Evolutionary conservation across 1,284 basidiomycete species (phyloP).

Genomic region (Thecaphora frezii): DNA sequence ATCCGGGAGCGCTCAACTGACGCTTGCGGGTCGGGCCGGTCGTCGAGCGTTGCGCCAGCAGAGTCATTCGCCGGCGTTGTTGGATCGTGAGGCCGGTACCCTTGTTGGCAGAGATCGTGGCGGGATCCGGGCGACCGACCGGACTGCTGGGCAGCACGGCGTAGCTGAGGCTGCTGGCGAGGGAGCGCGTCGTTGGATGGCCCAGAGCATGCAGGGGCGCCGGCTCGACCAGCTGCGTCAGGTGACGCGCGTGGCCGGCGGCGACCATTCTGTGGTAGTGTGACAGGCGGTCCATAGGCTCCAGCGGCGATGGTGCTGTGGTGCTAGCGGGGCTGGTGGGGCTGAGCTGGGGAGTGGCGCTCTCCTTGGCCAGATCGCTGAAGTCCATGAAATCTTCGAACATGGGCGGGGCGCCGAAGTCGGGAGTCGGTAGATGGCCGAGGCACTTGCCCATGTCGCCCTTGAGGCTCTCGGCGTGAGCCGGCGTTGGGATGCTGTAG

Average conservation of each 20-base stretch:
- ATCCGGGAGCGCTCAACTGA: slow-evolving; percentile 27
- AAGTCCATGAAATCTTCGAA: slow-evolving; percentile 17
- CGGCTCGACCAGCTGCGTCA: slow-evolving; percentile 24
- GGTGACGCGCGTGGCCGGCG: slow-evolving; percentile 22
- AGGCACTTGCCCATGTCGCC: slow-evolving; percentile 18
- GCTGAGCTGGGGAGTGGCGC: slow-evolving; percentile 16
- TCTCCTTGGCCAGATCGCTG: slow-evolving; percentile 4
- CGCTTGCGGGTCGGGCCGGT: slow-evolving; percentile 13
- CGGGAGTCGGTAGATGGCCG: slow-evolving; percentile 7
- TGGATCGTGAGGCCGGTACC: slow-evolving; percentile 20
- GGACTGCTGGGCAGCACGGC: slow-evolving; percentile 27
- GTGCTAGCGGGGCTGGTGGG: slow-evolving; percentile 10
- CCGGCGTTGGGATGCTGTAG: slow-evolving; percentile 6
- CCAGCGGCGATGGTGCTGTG: slow-evolving; percentile 16
- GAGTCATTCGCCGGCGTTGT: slow-evolving; percentile 30
- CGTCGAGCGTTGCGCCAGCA: slow-evolving; percentile 1
- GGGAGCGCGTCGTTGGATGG: slow-evolving; percentile 23
- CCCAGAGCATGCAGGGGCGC: slow-evolving; percentile 21
- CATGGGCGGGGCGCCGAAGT: background rate
- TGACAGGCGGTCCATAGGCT: slow-evolving; percentile 18
- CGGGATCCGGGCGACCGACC: no score
- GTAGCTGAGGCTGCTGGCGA: slow-evolving; percentile 28
- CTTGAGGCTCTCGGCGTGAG: slow-evolving; percentile 15
- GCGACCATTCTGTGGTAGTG: slow-evolving; percentile 33
- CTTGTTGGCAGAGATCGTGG: no score